Base-by-base conservation (phyloP, 768 basidiomycete genomes). In the Hemileccinum rubropunctum region DNA sequence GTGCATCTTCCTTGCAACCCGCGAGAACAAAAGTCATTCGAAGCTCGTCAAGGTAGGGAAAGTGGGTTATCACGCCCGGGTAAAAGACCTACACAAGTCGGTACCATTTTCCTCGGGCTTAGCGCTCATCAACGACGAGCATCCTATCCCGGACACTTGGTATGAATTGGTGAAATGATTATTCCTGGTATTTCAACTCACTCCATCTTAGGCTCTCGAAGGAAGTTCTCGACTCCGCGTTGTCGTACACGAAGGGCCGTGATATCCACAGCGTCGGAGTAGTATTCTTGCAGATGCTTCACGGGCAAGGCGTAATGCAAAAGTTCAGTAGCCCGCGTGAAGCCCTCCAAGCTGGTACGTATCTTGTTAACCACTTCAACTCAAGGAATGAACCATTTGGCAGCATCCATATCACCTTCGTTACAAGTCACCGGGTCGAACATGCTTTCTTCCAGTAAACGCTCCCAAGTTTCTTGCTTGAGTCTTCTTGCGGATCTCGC, bases 211-310 rank as follows among this genome's bases (percentile, higher is more conserved):
- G 90, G 92, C 56, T 86, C 6, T 84, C 86, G 1, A 82, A 81
- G 52, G 94, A 95, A 45, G 84, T 84, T 35, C 76, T 87, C 40
- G 86, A 91, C 34, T 87, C 88, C 21, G 84, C 86, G 0, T 73
- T 91, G n/a, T 61, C 79, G 0, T 94, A 94, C 63, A 86, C 88
- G 9, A 81, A 77, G 35, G 75, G 81, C 36, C 78, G 93, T 26
- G 94, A 97, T 59, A 83, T 95, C 10, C 92, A 94, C 69, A 78
- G 81, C 38, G 81, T 84, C 0, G 93, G 89, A 0, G 78, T 95
- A 21, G 76, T 92, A 2, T 71, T 94, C 34, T 59, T 93, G 45
- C 90, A 95, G 67, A 91, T 95, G 89, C 67, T 95, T 12, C 70
- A 84, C n/a, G 94, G 94, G 0, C 68, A 83, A 45, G 80, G 88